These are phyloP conservation scores for Nannochloropsis oceanica DNA, from an alignment of 108 stramenopile species.

Conservation along the genomic window DNA sequence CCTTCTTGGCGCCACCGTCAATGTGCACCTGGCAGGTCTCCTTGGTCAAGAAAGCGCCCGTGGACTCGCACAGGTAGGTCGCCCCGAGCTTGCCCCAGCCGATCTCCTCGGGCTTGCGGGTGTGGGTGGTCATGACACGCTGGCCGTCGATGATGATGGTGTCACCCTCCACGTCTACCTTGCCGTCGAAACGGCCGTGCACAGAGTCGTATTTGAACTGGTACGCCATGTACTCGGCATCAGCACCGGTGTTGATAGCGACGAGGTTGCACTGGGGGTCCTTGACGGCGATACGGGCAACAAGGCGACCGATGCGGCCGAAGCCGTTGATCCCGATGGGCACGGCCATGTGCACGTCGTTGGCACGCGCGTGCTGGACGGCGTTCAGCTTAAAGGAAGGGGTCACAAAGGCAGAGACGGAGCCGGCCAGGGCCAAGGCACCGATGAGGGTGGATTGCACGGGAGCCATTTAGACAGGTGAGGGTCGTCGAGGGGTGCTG, in stretches of 20 bases:
- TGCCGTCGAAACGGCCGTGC: slow-evolving; percentile 90
- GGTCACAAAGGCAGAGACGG: slow-evolving; percentile 23
- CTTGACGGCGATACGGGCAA: slow-evolving; percentile 82
- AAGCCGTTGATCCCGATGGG: slow-evolving; percentile 77
- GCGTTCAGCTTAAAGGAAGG: slow-evolving; percentile 10
- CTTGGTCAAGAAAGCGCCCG: slow-evolving; percentile 95
- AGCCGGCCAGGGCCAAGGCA: slow-evolving; percentile 26
- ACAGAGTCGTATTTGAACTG: slow-evolving; percentile 99
- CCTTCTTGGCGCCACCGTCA: slow-evolving; percentile 96
- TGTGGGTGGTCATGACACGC: slow-evolving; percentile 73
- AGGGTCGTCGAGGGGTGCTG: neutral
- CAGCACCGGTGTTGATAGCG: slow-evolving; percentile 93
- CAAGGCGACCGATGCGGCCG: slow-evolving; percentile 99
- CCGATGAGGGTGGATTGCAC: neutral
- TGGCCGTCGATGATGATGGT: slow-evolving; percentile 88
- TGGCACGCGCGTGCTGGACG: neutral
- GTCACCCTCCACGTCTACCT: slow-evolving; percentile 92
- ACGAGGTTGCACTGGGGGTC: slow-evolving; percentile 66
- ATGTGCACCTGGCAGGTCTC: slow-evolving; percentile 84
- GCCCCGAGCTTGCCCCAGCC: slow-evolving; percentile 85
- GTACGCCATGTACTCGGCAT: slow-evolving; percentile 98
- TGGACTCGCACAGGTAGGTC: slow-evolving; percentile 98
- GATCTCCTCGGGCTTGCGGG: slow-evolving; percentile 90
- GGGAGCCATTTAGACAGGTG: neutral
- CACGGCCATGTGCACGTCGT: slow-evolving; percentile 13